Base-by-base conservation (phyloP, 1,139 yeast genomes). In the Zygotorulaspora mrakii region DNA sequence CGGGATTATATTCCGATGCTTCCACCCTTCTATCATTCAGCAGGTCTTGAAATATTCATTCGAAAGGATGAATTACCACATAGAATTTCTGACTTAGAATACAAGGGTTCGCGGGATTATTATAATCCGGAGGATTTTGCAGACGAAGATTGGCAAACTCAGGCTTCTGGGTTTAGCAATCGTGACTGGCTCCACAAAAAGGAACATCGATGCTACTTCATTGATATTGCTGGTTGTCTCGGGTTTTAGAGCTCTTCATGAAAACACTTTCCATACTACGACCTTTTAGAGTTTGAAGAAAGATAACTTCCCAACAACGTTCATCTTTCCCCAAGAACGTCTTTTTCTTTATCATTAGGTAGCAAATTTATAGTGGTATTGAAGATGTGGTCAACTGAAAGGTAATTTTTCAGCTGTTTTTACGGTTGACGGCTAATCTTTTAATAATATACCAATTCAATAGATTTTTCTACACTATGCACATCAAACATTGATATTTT, bases 1-100 rank as follows among this genome's bases (percentile, higher is more conserved):
- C 70, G 71, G 22, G 89, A 82, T 53, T 48, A 71, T 12, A 76
- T 82, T 16, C 82, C 86, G 0, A 55, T 59, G 43, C 61, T 79
- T 23, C 89, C 88, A 3, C 81, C 83, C 10, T 59, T 68, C 2
- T 61, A 65, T 16, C 55, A 60, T 3, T 77, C 74, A 40, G 69
- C 73, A 3, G 84, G 84, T 0, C 64, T 69, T 30, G 74, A 73
- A 43, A 71, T 77, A 37, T 62, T 57, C 39, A 74, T 79, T 16
- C 57, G 61, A 11, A 72, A 72, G 39, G 57, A 54, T 12, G 61
- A 63, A 1, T 43, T 76, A 12, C 81, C 82, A 0, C 84, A 78
- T 49, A 39, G 39, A 1, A 62, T 65, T 1, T 47, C 58, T 3
- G 68, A 71, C 44, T 49, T 77, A 14, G 52, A 54, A n/a, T 64